Evolutionary conservation across 2,329 filamentous ascomycete species (phyloP).

Genomic region (Endothia cerciana): DNA sequence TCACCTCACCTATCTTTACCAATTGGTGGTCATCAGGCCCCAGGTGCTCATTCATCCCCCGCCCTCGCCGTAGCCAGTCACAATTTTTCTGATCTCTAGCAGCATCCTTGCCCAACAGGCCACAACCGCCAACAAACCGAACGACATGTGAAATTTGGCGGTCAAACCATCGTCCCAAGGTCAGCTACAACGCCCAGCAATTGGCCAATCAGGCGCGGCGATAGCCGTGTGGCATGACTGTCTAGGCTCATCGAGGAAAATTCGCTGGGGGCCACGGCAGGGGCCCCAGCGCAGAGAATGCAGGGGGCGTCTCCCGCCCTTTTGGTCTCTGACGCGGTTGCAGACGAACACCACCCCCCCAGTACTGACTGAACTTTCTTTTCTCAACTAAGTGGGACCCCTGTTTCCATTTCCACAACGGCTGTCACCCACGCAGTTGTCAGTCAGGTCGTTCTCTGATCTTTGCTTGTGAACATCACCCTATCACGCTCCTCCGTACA

Average conservation of each 20-base stretch:
- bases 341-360: not conserved
- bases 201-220: constrained; percentile 30
- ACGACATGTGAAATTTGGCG: constrained; percentile 30
- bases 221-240: constrained; percentile 29
- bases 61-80: constrained; percentile 6
- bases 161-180: constrained; percentile 13
- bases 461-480: constrained; percentile 18
- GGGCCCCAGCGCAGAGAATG: not conserved
- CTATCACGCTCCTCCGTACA: not conserved
- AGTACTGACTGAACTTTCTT: no score
- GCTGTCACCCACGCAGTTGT: not conserved
- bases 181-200: constrained; percentile 18
- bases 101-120: constrained; percentile 18
- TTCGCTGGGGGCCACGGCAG: not conserved
- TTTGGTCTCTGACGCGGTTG: constrained; percentile 3
- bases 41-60: no score
- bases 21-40: no score
- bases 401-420: not conserved
- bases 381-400: not conserved
- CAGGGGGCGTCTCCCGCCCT: not conserved
- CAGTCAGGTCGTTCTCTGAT: constrained; percentile 2
- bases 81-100: not conserved
- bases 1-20: constrained; percentile 3
- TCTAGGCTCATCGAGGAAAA: constrained; percentile 22
- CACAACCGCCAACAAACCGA: constrained; percentile 24